Evolutionary conservation across 352 stramenopile species (phyloP), one percentile per base, ranked within the genome.

Genomic region (Phytopythium vexans): DNA sequence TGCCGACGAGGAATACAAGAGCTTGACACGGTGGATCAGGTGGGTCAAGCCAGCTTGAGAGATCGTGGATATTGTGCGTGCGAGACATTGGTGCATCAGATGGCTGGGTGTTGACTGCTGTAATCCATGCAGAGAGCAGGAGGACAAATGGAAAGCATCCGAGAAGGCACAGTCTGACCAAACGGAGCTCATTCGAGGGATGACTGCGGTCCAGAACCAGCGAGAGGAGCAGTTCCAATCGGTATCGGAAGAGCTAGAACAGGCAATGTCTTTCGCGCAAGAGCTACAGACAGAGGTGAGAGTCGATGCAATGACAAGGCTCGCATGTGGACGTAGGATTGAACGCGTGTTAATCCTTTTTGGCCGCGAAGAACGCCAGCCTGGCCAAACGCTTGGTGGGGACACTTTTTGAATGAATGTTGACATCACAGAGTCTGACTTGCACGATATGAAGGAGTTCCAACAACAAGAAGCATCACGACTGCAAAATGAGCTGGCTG

Each of bases 101-200:
- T 43, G 34, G 14, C 5, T 21, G 8, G 4, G 39, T 68, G n/a
- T 27, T 70, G 31, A 53, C 52, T 11, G 36, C 21, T 7, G 27
- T 64, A 36, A 8, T 27, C 4, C 16, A 8, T 54, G 9, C n/a
- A 82, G 74, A 41, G 73, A 79, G 12, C 66, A 72, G 9, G 63
- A 86, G 45, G 57, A 66, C 8, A 76, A 83, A 35, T 68, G 68
- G 52, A 57, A 65, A 42, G 44, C 46, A 3, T 52, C 67, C 0
- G 43, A 79, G 21, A 58, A 64, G 44, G 69, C 63, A 0, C 60
- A 77, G 21, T 43, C 54, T 12, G 63, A 84, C 46, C 74, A 88
- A 45, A 41, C 48, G 16, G 62, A 77, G 41, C 49, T 80, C 0
- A 67, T 86, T 7, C 60, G 74, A 40, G 67, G 80, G n/a, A 71